Base-by-base conservation (phyloP, 2,329 filamentous ascomycete genomes). In the Exophiala aquamarina region DNA sequence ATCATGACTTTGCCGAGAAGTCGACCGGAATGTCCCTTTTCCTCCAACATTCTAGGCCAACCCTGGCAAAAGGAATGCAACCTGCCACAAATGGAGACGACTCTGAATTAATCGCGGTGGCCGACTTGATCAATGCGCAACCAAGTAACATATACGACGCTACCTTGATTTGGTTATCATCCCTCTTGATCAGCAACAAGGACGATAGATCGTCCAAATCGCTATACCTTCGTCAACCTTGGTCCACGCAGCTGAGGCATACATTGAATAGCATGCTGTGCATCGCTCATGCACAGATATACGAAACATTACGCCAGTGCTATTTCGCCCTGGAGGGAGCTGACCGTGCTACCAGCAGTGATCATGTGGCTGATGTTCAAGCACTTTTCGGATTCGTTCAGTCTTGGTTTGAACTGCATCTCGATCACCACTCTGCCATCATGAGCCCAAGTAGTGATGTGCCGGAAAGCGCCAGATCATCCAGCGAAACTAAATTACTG, bases 371-470 rank as follows among this genome's bases (percentile, higher is more conserved):
- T 29, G 50, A 21, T 1, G 46, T 57, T 2, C 60, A 18, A 9
- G 26, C 31, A 13, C 36, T 42, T 13, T 49, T 50, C 17, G 55
- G 56, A 29, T 43, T 59, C 61, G 67, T 77, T 2, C 73, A 87
- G 60, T 74, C 75, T 2, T 66, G 87, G 3, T 85, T 83, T 55
- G 84, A 87, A 62, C 66, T 87, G 23, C 83, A 87, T 58, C 70
- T 87, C 4, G 83, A 87, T 59, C 70, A 84, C 7, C 84, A 82
- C 61, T 77, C 77, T 4, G 67, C 77, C n/a, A 80, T 84, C 56
- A 83, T 78, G 40, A 78, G 78, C 53, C 76, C 80, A 0, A 76
- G 75, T 54, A 83, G 77, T 55, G 74, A 78, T 18, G 73, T 81
- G 4, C 73, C 78, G 48, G 58, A 66, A 21, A 69, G 68, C 4